phyloP scores from a whole-genome alignment of 352 stramenopile genomes.

The Phytophthora ohioensis region DNA sequence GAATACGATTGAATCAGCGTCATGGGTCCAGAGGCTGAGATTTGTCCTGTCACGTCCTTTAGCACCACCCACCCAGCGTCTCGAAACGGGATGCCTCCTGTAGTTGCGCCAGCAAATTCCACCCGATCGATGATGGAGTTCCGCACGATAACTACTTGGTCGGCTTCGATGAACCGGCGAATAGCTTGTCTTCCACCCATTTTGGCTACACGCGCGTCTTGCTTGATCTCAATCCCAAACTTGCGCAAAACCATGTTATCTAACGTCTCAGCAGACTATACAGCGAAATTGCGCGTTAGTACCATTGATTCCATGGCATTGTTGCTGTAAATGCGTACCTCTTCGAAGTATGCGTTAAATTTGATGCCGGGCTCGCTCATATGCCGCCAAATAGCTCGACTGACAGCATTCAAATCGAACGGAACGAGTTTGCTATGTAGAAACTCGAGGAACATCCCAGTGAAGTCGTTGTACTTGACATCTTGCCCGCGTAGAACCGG shows the following conservation, averaged over 20 bases:
- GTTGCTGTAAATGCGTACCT: constrained; percentile 7
- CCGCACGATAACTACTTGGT: constrained; percentile 36
- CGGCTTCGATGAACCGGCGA: constrained; percentile 32
- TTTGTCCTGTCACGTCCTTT: constrained; percentile 23
- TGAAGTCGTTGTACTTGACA: constrained; percentile 43
- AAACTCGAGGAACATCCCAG: constrained; percentile 43
- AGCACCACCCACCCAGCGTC: constrained; percentile 47
- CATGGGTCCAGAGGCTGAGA: constrained; percentile 18
- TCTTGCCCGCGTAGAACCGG: constrained; percentile 23
- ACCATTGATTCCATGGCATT: not conserved
- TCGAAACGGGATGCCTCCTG: constrained; percentile 28
- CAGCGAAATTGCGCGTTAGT: not conserved
- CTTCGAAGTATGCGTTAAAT: constrained; percentile 40
- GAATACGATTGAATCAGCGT: constrained; percentile 42
- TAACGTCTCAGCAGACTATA: constrained; percentile 21
- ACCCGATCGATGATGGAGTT: constrained; percentile 30
- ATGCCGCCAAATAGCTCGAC: constrained; percentile 33
- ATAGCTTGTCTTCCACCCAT: constrained; percentile 36
- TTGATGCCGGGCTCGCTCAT: constrained; percentile 33
- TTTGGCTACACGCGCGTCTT: constrained; percentile 13
- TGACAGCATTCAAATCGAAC: constrained; percentile 30
- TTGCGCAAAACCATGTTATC: constrained; percentile 37
- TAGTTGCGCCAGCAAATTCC: constrained; percentile 1
- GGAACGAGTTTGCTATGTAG: constrained; percentile 37
- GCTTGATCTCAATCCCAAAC: constrained; percentile 40